These are phyloP conservation scores for Cercospora janseana DNA, from an alignment of 2,329 filamentous ascomycete genomes.

Conservation along the genomic window DNA sequence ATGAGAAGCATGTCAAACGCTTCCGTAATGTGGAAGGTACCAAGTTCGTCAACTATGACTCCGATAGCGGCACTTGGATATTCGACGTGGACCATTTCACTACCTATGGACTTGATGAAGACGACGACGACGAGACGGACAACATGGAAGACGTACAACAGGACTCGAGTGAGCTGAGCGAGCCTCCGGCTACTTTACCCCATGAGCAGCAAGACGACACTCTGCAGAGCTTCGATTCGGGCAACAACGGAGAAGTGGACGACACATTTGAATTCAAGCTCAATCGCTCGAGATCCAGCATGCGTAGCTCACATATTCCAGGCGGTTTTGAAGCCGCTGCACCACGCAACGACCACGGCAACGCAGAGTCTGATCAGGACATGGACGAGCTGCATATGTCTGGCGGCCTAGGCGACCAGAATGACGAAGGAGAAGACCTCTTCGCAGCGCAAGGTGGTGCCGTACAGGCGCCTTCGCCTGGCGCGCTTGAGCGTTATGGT, in stretches of 20 bases:
- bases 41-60: conserved; percentile 76
- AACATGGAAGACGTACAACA: conserved; percentile 57
- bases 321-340: conserved; percentile 71
- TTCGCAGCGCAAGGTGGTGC: conserved; percentile 33
- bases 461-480: conserved; percentile 33
- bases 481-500: conserved; percentile 31
- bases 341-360: conserved; percentile 53
- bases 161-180: conserved; percentile 43
- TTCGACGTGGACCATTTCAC: conserved; percentile 97
- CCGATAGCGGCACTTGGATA: conserved; percentile 78
- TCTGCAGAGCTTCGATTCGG: conserved; percentile 32
- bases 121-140: conserved; percentile 58
- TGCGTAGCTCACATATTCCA: conserved; percentile 54
- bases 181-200: conserved; percentile 31
- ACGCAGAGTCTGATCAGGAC: conserved; percentile 37
- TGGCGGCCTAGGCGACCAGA: conserved; percentile 25
- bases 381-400: conserved; percentile 45
- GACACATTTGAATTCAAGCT: conserved; percentile 57
- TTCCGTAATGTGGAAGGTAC: conserved; percentile 78
- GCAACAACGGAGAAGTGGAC: conserved; percentile 36
- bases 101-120: conserved; percentile 82
- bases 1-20: conserved; percentile 78
- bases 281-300: conserved; percentile 44
- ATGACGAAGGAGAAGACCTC: conserved; percentile 23
- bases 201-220: conserved; percentile 27